Conservation (phyloP, 2,329 filamentous ascomycete species). For the Mycosphaerella arachidis region DNA sequence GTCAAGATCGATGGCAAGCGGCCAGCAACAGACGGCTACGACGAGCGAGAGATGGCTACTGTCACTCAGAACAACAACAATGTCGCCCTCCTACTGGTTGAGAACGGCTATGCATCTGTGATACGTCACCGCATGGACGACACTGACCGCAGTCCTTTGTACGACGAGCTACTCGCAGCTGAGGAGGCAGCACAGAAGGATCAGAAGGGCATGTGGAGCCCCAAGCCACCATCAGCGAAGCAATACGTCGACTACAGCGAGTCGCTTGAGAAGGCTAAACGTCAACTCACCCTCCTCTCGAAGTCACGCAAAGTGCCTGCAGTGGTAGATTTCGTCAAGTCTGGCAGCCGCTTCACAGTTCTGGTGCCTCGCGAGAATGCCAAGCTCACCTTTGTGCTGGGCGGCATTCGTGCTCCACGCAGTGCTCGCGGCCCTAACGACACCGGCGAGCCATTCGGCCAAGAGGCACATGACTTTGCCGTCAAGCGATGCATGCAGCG, state of each 20-base stretch:
- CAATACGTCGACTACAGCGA: constrained; percentile 88
- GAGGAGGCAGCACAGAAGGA: constrained; percentile 79
- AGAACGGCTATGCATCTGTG: constrained; percentile 88
- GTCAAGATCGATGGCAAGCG: constrained; percentile 86
- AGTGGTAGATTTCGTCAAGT: constrained; percentile 95
- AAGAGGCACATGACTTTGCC: constrained; percentile 89
- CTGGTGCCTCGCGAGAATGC: constrained; percentile 87
- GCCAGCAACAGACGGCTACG: constrained; percentile 82
- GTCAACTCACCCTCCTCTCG: constrained; percentile 80
- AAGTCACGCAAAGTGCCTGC: constrained; percentile 89
- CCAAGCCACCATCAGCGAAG: constrained; percentile 78
- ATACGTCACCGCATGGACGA: constrained; percentile 94
- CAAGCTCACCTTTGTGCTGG: constrained; percentile 91
- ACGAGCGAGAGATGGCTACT: constrained; percentile 91
- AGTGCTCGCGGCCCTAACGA: constrained; percentile 78
- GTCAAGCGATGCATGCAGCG: constrained; percentile 85
- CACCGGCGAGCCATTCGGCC: constrained; percentile 85
- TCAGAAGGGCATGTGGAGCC: constrained; percentile 91
- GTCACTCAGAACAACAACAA: constrained; percentile 81
- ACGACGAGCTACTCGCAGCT: constrained; percentile 78
- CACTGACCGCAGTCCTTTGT: constrained; percentile 87
- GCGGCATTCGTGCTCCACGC: constrained; percentile 83
- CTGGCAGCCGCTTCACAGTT: constrained; percentile 89
- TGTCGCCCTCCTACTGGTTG: constrained; percentile 76
- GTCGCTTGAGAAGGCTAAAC: constrained; percentile 88